Percentiles rank a stretch among this genome's conserved stretches.
Conservation (phyloP, 345 rosid species). For the Stellera chamaejasme region DNA sequence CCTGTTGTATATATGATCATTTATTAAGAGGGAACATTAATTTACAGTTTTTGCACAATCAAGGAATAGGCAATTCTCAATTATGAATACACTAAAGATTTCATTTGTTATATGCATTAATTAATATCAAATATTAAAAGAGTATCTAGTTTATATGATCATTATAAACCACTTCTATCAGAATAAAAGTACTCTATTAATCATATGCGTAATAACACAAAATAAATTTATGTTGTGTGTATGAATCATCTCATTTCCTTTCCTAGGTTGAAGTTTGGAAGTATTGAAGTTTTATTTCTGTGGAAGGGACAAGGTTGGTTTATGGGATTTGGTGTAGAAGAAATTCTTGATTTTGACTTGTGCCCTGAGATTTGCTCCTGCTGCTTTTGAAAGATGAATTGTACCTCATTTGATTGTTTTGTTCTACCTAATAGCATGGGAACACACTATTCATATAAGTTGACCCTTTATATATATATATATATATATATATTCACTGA, state of each 20-base stretch:
- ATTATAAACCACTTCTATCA: no score
- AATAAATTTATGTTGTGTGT: slow-evolving; percentile 12
- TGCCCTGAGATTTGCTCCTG: background rate
- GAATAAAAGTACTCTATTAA: no score
- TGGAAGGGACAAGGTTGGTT: background rate
- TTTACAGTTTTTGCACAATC: slow-evolving; percentile 32
- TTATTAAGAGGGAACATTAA: slow-evolving; percentile 13
- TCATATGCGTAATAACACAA: no score
- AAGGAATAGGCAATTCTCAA: background rate
- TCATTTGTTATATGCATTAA: no score
- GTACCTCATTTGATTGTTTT: background rate
- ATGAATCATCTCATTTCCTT: background rate
- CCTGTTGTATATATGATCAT: no score
- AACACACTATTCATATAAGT: no score
- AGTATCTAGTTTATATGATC: slow-evolving; percentile 15
- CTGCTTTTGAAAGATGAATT: background rate
- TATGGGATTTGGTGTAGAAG: slow-evolving; percentile 1
- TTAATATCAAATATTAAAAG: background rate
- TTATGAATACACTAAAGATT: no score
- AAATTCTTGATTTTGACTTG: slow-evolving; percentile 12
- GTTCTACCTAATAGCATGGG: background rate
- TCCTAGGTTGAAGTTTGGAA: background rate
- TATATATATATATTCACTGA: no score
- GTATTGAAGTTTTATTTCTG: background rate
- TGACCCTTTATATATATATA: no score